Evolutionary conservation across 2,329 filamentous ascomycete species (phyloP).

Genomic region (Lithohypha guttulata): DNA sequence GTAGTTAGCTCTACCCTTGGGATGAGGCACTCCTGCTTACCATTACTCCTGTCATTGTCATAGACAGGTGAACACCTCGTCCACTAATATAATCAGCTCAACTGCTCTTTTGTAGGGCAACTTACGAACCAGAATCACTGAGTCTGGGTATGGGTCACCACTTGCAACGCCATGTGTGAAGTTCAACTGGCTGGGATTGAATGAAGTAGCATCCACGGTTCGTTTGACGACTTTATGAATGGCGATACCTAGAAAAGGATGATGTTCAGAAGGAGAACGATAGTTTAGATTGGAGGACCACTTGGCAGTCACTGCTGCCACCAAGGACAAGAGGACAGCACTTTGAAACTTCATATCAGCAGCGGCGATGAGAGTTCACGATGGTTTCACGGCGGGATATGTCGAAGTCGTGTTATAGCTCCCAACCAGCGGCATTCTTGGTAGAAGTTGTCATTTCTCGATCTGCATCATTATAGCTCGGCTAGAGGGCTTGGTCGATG

Average conservation of each 20-base stretch:
- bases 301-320: slow-evolving; percentile 18
- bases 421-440: no score
- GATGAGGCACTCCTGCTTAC: slow-evolving; percentile 31
- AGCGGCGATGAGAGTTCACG: no score
- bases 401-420: no score
- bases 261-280: slow-evolving; percentile 53
- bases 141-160: slow-evolving; percentile 34
- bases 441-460: no score
- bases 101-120: no score
- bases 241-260: slow-evolving; percentile 54
- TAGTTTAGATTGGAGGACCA: slow-evolving; percentile 52
- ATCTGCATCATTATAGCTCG: no score
- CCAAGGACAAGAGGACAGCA: slow-evolving; percentile 15
- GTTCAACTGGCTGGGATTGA: slow-evolving; percentile 40
- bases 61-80: slow-evolving; percentile 32
- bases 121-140: slow-evolving; percentile 28
- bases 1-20: slow-evolving; percentile 27
- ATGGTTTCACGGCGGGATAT: no score
- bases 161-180: slow-evolving; percentile 56
- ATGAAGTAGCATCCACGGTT: slow-evolving; percentile 36
- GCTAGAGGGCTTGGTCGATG: no score
- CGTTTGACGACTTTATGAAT: slow-evolving; percentile 51
- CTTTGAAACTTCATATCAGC: slow-evolving; percentile 12
- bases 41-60: slow-evolving; percentile 39
- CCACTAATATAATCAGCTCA: slow-evolving; percentile 22